Conservation (phyloP, 495 filamentous ascomycete species). For the Aspergillus saccharolyticus region DNA sequence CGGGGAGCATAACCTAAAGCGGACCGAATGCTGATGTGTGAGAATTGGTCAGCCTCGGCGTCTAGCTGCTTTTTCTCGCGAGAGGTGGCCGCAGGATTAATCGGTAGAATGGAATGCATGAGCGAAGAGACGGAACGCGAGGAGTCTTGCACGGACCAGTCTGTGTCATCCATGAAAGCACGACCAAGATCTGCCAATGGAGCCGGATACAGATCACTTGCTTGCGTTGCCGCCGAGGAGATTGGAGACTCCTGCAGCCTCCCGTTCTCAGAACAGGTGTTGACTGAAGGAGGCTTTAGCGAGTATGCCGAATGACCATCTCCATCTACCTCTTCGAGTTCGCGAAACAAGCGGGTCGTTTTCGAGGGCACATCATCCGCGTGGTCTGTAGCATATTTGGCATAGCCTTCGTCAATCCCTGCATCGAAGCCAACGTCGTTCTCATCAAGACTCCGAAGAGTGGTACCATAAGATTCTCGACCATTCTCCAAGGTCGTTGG, state of each 20-base stretch:
- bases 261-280: conserved; percentile 5
- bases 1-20: conserved; percentile 13
- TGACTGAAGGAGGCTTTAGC: conserved; percentile 2
- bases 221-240: conserved; percentile 13
- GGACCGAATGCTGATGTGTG: conserved; percentile 12
- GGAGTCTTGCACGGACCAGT: conserved; percentile 8
- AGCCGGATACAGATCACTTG: conserved; percentile 14
- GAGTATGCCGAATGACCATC: conserved; percentile 20
- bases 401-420: conserved; percentile 12
- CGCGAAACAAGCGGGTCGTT: conserved; percentile 7
- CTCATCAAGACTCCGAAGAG: conserved; percentile 7
- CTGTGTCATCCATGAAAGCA: conserved; percentile 12
- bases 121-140: conserved; percentile 19
- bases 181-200: conserved; percentile 13
- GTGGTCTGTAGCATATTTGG: conserved; percentile 5
- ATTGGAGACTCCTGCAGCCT: conserved; percentile 15
- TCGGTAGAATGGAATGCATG: conserved; percentile 22
- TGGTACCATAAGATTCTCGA: background rate
- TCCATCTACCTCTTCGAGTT: conserved; percentile 22
- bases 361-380: conserved; percentile 8
- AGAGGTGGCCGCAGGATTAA: conserved; percentile 28
- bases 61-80: conserved; percentile 13
- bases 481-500: conserved; percentile 5
- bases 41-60: conserved; percentile 3
- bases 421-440: conserved; percentile 19